Base-by-base conservation (phyloP, 352 stramenopile species). In the Phytopythium delawarense region DNA sequence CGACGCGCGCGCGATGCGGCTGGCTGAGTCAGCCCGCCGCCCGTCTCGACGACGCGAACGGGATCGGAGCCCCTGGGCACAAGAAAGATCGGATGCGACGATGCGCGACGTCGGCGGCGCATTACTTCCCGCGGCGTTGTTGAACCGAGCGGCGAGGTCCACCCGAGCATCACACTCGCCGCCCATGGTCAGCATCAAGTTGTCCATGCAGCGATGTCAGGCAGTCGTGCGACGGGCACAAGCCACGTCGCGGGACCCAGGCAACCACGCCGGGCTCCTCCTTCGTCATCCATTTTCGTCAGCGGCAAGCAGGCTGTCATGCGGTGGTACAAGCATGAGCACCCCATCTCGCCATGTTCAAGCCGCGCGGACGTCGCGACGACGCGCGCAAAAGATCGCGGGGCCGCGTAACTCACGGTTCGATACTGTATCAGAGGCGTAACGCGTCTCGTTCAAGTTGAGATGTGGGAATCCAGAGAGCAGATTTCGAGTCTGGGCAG, bases 41-140 rank as follows among this genome's bases (percentile, higher is more conserved):
- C 25, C 25, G 32, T 9, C 5, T 4, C 32, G 51, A 45, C 51
- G 51, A 57, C 51, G 51, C 51, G 51, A 57, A 57, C 51, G 51
- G 18, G 51, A 57, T 20, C 32, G 7, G 30, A 30, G 7, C 32
- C 16, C 44, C 0, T 48, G 39, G 11, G 39, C 39, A 50, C 21
- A 20, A 21, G 20, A 48, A 48, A 25, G 42, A 44, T 44, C 39
- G n/a, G 9, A 30, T 28, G 8, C 6, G 9, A 50, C 20, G 44
- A 50, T 23, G 18, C 7, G 42, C 42, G 42, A 48, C 20, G 42
- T 28, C 25, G 25, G 25, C 12, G 42, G 18, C 18, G 18, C 44
- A 8, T 50, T 50, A 50, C 44, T 50, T 28, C 44, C 20, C 44
- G 44, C n/a, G 21, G 44, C 20, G 18, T 49, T 28, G 44, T 50